Conservation (phyloP, 116 monocot species). For the Papilionanthe hybrid region DNA sequence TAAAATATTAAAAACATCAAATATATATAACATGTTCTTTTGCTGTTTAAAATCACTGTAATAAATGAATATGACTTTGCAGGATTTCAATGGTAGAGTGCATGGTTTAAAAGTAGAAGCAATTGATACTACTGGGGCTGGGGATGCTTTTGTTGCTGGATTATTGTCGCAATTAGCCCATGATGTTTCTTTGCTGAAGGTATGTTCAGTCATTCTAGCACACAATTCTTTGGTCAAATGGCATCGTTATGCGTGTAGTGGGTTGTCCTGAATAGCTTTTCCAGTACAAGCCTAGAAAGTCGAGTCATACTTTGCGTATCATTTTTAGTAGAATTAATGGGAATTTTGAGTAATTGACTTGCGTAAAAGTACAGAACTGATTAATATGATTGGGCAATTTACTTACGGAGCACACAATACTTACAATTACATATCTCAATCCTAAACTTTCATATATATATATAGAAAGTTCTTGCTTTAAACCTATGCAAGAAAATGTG, state of each 20-base stretch:
- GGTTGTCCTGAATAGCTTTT: too few species aligned
- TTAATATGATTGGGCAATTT: too few species aligned
- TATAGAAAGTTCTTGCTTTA: too few species aligned
- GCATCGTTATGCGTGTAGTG: not conserved
- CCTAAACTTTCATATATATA: too few species aligned
- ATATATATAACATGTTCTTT: not conserved
- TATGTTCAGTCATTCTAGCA: slow-evolving; percentile 24
- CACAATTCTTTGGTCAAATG: not conserved
- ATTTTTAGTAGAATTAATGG: too few species aligned
- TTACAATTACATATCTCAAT: too few species aligned
- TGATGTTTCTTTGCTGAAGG: slow-evolving; percentile 78
- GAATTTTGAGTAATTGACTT: too few species aligned
- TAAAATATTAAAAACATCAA: not conserved
- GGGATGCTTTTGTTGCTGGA: slow-evolving; percentile 99
- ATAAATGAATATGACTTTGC: slow-evolving; percentile 2
- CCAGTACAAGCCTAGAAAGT: too few species aligned
- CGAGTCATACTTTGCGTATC: too few species aligned
- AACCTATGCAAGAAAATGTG: too few species aligned
- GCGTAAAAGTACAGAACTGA: too few species aligned
- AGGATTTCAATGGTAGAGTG: slow-evolving; percentile 83
- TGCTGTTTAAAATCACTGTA: not conserved
- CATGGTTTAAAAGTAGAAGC: slow-evolving; percentile 61
- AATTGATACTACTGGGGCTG: slow-evolving; percentile 95
- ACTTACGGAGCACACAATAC: too few species aligned
- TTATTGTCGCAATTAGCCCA: slow-evolving; percentile 64